A percentile compares a stretch with the other conserved stretches of the same genome.
phyloP scores from a whole-genome alignment of 345 rosid species.

The Jatropha curcas region DNA sequence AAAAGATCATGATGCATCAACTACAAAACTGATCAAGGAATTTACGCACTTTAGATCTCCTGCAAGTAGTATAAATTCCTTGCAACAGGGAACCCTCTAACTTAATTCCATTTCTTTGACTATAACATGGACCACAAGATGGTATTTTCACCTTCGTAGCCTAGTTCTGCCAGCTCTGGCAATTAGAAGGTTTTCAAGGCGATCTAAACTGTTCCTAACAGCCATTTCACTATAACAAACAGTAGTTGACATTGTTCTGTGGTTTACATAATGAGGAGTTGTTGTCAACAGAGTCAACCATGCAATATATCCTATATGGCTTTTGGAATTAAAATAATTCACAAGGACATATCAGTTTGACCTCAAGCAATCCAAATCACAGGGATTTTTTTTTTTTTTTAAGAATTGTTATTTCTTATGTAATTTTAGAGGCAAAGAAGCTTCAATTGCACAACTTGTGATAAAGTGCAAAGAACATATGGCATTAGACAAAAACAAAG shows the following conservation, averaged over 20 bases:
- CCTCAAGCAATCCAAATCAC: too few relatives aligned
- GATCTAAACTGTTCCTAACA: constrained; percentile 2
- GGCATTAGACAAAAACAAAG: too few relatives aligned
- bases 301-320: too few relatives aligned
- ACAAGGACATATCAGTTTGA: neutral
- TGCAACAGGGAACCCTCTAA: neutral
- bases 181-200: neutral
- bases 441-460: neutral
- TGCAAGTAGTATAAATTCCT: too few relatives aligned
- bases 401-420: too few relatives aligned
- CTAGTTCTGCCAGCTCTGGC: neutral
- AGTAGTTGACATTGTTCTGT: neutral
- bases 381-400: too few relatives aligned
- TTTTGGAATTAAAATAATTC: neutral
- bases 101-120: neutral
- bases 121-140: neutral
- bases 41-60: neutral
- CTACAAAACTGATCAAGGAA: neutral
- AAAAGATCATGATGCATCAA: neutral
- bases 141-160: neutral
- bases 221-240: neutral
- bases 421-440: neutral
- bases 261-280: neutral
- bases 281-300: neutral
- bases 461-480: neutral